phyloP scores from a whole-genome alignment of 768 basidiomycete genomes.

The Hortiboletus flavorubellus region DNA sequence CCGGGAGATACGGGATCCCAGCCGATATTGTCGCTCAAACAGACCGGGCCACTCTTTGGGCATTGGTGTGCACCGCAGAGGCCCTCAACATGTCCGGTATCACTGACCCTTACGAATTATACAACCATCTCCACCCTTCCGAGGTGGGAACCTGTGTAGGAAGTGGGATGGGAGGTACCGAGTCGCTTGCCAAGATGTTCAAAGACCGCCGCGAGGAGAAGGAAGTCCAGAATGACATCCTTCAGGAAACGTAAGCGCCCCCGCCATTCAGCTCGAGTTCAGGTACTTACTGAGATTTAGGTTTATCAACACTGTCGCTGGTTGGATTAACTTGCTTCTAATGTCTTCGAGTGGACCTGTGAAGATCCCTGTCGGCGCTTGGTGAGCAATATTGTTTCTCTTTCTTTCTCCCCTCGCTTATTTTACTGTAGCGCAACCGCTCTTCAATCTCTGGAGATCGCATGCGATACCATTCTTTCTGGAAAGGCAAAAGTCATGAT shows the following conservation, averaged over 20 bases:
- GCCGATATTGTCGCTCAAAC: constrained; percentile 93
- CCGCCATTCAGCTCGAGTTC: neutral
- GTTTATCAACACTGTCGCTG: constrained; percentile 98
- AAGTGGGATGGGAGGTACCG: constrained; percentile 96
- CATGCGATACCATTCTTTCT: constrained; percentile 89
- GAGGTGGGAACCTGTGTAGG: constrained; percentile 94
- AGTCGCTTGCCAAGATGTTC: constrained; percentile 94
- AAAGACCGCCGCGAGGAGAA: constrained; percentile 97
- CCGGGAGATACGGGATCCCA: constrained; percentile 94
- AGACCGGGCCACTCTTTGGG: constrained; percentile 92
- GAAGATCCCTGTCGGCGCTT: constrained; percentile 99
- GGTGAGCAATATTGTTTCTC: constrained; percentile 46
- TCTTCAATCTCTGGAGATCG: constrained; percentile 96
- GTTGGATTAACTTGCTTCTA: constrained; percentile 94
- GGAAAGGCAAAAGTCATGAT: constrained; percentile 99
- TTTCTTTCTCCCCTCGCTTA: neutral
- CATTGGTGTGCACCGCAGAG: constrained; percentile 90
- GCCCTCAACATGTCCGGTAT: constrained; percentile 96
- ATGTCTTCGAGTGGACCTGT: constrained; percentile 96
- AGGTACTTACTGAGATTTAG: constrained; percentile 37
- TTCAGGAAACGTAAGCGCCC: constrained; percentile 89
- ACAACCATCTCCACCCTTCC: constrained; percentile 94
- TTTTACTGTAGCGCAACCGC: constrained; percentile 74
- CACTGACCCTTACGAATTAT: constrained; percentile 97
- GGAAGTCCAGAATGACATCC: constrained; percentile 96